Conservation (phyloP, 2,329 filamentous ascomycete species). For the Chlorencoelia australis region DNA sequence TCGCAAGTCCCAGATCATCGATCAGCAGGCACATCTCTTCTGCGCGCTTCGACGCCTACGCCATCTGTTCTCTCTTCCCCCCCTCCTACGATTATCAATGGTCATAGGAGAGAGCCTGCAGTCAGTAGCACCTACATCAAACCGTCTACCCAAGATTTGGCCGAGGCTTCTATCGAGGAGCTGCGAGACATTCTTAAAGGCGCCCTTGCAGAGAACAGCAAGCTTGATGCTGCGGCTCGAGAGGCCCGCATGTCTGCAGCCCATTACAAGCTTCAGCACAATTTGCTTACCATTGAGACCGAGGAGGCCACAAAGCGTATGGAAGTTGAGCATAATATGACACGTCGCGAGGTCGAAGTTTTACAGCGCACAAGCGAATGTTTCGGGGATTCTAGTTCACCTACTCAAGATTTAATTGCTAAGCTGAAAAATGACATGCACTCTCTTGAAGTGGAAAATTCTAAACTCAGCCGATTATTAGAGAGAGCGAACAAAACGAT, state of each 20-base stretch:
- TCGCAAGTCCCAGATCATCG: conserved; percentile 37
- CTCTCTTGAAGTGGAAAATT: conserved; percentile 55
- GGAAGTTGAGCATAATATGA: conserved; percentile 85
- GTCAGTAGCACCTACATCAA: neutral
- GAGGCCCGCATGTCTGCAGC: conserved; percentile 74
- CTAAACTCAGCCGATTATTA: conserved; percentile 52
- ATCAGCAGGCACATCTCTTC: conserved; percentile 5
- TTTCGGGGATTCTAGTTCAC: conserved; percentile 37
- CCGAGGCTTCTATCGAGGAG: conserved; percentile 43
- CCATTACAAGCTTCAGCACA: conserved; percentile 85
- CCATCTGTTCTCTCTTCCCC: conserved; percentile 20
- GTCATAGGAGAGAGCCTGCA: conserved; percentile 13
- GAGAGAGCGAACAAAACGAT: conserved; percentile 70
- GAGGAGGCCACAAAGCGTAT: conserved; percentile 78
- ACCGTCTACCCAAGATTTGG: conserved; percentile 40
- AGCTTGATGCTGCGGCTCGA: conserved; percentile 37
- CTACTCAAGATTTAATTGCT: conserved; percentile 39
- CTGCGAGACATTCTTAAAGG: conserved; percentile 46
- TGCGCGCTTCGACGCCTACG: conserved; percentile 13
- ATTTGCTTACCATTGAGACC: conserved; percentile 72
- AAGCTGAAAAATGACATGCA: conserved; percentile 60
- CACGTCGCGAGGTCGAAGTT: conserved; percentile 77
- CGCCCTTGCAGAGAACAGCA: conserved; percentile 45
- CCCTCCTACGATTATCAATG: conserved; percentile 21
- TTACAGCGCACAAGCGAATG: conserved; percentile 61